Evolutionary conservation across 108 stramenopile genomes (phyloP).

Genomic region (Tribonema minus): DNA sequence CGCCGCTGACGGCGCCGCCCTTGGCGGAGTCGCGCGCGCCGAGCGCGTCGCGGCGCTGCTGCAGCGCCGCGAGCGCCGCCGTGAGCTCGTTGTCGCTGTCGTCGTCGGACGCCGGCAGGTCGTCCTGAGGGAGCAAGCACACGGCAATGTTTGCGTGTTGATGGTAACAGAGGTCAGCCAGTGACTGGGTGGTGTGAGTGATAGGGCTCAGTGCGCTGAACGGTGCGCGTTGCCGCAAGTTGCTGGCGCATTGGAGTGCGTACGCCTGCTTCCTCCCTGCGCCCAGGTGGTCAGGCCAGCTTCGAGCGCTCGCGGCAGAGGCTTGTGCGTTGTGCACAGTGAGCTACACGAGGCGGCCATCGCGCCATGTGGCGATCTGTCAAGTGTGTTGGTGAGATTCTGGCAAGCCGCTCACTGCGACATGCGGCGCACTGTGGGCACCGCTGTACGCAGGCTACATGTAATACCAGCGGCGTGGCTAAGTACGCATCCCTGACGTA

Average conservation of each 20-base stretch:
- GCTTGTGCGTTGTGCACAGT: no score
- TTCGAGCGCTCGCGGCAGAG: no score
- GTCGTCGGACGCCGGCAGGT: conserved; percentile 38
- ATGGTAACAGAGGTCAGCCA: background rate
- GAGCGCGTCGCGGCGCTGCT: background rate
- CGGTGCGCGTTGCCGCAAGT: background rate
- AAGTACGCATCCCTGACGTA: no score
- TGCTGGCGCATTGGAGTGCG: background rate
- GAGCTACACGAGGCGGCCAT: no score
- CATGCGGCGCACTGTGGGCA: no score
- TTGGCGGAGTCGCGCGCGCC: background rate
- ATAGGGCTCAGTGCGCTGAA: background rate
- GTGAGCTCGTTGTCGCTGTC: conserved; percentile 52
- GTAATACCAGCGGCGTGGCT: no score
- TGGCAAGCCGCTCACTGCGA: no score
- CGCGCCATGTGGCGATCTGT: no score
- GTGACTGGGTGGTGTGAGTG: background rate
- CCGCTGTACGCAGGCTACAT: no score
- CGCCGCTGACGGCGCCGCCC: background rate
- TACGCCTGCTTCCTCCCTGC: background rate
- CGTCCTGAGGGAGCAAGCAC: no score
- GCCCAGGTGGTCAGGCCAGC: background rate
- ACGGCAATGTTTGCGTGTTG: no score
- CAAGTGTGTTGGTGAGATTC: no score
- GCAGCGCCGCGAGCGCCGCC: conserved; percentile 45